These are phyloP conservation scores for Medakamo hakoo DNA, from an alignment of 139 green algal genomes.

Conservation along the genomic window DNA sequence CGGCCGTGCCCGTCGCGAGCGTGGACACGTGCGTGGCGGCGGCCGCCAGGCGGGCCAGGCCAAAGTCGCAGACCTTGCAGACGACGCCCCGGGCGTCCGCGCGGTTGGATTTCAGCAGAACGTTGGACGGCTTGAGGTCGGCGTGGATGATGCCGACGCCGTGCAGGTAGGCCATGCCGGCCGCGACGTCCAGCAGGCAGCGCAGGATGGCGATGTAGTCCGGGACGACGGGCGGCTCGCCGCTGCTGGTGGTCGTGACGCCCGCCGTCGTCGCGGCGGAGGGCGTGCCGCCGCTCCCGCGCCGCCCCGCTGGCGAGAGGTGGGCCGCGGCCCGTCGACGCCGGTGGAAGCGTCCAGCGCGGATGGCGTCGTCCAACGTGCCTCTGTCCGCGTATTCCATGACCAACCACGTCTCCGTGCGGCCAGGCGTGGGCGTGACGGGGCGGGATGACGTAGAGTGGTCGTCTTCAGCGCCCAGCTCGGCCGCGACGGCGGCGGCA, in stretches of 20 bases:
- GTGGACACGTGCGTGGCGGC: conserved; percentile 9
- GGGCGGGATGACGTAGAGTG: too few species aligned
- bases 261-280: too few species aligned
- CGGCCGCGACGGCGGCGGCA: too few species aligned
- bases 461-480: too few species aligned
- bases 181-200: conserved; percentile 17
- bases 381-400: conserved; percentile 10
- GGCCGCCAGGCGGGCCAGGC: conserved; percentile 11
- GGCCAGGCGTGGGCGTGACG: not conserved
- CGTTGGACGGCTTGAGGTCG: conserved; percentile 57
- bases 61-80: conserved; percentile 37
- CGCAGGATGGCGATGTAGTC: too few species aligned
- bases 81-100: conserved; percentile 28
- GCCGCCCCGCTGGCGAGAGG: too few species aligned
- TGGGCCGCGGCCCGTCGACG: not conserved
- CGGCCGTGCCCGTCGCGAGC: conserved; percentile 19
- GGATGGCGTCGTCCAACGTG: conserved; percentile 4
- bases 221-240: too few species aligned
- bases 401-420: conserved; percentile 16
- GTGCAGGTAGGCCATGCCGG: conserved; percentile 43
- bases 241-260: too few species aligned
- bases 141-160: conserved; percentile 53
- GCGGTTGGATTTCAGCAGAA: conserved; percentile 38
- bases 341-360: not conserved
- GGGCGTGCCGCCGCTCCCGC: too few species aligned